Percentiles rank a stretch among this genome's conserved stretches.
Evolutionary conservation across 2,329 filamentous ascomycete genomes (phyloP).

Genomic region (Helotiales sp.): DNA sequence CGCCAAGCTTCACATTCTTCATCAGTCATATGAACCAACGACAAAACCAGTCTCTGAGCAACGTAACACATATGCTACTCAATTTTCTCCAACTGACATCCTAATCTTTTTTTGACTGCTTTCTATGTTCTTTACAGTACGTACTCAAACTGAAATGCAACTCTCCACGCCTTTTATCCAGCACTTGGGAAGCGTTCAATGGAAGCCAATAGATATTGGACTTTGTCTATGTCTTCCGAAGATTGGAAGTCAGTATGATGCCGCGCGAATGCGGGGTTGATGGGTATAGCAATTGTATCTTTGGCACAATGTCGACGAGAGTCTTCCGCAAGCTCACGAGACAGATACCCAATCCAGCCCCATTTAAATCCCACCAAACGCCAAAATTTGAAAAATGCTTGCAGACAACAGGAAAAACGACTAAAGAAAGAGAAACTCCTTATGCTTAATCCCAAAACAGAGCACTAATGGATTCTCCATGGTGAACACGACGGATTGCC

Average conservation of each 20-base stretch:
- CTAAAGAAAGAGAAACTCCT: conserved; percentile 21
- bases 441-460: conserved; percentile 73
- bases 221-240: conserved; percentile 33
- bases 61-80: not conserved
- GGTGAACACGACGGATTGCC: conserved; percentile 93
- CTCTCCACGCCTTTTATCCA: conserved; percentile 40
- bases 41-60: not conserved
- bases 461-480: conserved; percentile 96
- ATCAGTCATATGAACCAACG: not conserved
- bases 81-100: not conserved
- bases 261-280: conserved; percentile 29
- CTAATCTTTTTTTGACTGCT: conserved; percentile 25
- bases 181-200: conserved; percentile 44
- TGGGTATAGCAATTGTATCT: conserved; percentile 42
- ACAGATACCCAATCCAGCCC: conserved; percentile 25
- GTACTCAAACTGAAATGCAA: conserved; percentile 24
- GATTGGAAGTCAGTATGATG: conserved; percentile 36
- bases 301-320: conserved; percentile 31
- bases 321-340: conserved; percentile 28
- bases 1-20: not conserved
- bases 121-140: conserved; percentile 20
- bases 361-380: conserved; percentile 30
- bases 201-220: conserved; percentile 30
- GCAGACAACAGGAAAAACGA: conserved; percentile 20
- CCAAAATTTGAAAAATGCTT: conserved; percentile 26